Evolutionary conservation across 2,329 filamentous ascomycete genomes (phyloP).

Genomic region (Aphanoascus verrucosus): DNA sequence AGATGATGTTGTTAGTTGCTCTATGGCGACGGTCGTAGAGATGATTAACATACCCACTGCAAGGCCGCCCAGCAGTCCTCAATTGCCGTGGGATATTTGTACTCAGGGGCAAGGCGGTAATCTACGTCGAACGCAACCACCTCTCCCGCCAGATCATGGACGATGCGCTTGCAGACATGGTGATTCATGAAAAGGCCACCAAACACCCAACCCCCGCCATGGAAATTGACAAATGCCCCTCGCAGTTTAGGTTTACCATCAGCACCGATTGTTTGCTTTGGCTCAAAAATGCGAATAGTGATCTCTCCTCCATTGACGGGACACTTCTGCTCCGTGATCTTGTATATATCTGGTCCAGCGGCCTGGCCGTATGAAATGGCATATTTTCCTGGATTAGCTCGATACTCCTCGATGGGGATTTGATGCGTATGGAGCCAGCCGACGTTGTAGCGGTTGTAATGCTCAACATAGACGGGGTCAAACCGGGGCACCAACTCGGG

Average conservation of each 20-base stretch:
- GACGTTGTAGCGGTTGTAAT: constrained; percentile 35
- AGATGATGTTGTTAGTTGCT: constrained; percentile 8
- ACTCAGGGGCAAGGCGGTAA: constrained; percentile 34
- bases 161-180: constrained; percentile 34
- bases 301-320: constrained; percentile 33
- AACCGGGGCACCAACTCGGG: constrained; percentile 28
- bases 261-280: constrained; percentile 20
- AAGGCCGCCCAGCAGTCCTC: constrained; percentile 34
- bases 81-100: constrained; percentile 30
- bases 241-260: constrained; percentile 24
- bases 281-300: constrained; percentile 33
- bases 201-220: constrained; percentile 37
- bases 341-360: constrained; percentile 27
- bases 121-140: constrained; percentile 37
- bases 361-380: constrained; percentile 31
- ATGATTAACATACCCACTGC: constrained; percentile 27
- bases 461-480: constrained; percentile 33
- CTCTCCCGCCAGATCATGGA: constrained; percentile 29
- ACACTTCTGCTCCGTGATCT: constrained; percentile 33
- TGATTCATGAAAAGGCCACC: constrained; percentile 31
- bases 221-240: constrained; percentile 35
- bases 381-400: constrained; percentile 33
- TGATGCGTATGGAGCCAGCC: constrained; percentile 36
- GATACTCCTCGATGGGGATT: constrained; percentile 32
- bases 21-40: background rate